Evolutionary conservation across 345 rosid genomes (phyloP).

Genomic region (Moringa oleifera): DNA sequence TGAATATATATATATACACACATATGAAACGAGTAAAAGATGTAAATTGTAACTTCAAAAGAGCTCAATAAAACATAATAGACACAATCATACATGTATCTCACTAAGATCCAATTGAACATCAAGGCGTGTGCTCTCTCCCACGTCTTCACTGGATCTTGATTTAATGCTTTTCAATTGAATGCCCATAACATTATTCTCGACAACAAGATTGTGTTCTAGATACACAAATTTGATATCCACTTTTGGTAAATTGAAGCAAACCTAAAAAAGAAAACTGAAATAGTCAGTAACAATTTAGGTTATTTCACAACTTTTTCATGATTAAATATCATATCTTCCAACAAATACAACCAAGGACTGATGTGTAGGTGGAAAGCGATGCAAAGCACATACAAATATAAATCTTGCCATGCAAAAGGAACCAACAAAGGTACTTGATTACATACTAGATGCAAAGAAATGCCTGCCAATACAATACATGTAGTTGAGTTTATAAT

Average conservation of each 20-base stretch:
- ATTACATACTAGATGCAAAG: too few species aligned
- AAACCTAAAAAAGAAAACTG: conserved; percentile 44
- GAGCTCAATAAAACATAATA: conserved; percentile 19
- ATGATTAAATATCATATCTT: too few species aligned
- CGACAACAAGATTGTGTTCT: conserved; percentile 57
- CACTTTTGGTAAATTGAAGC: conserved; percentile 72
- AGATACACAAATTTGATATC: conserved; percentile 69
- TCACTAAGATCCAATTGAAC: conserved; percentile 86
- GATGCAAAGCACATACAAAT: too few species aligned
- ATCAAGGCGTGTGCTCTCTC: conserved; percentile 90
- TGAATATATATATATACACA: too few species aligned
- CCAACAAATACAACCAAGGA: too few species aligned
- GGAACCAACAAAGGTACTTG: too few species aligned
- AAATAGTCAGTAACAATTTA: background rate
- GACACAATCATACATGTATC: conserved; percentile 65
- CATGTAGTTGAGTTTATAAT: too few species aligned
- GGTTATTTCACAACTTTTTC: too few species aligned
- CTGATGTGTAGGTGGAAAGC: too few species aligned
- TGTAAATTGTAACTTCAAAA: conserved; percentile 17
- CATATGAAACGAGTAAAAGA: too few species aligned
- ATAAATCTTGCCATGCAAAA: too few species aligned
- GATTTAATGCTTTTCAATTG: conserved; percentile 69
- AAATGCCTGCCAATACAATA: too few species aligned
- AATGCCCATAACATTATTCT: conserved; percentile 83
- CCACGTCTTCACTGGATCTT: conserved; percentile 70